These are phyloP conservation scores for Malus asiatica DNA, from an alignment of 306 rosid species.

Conservation along the genomic window DNA sequence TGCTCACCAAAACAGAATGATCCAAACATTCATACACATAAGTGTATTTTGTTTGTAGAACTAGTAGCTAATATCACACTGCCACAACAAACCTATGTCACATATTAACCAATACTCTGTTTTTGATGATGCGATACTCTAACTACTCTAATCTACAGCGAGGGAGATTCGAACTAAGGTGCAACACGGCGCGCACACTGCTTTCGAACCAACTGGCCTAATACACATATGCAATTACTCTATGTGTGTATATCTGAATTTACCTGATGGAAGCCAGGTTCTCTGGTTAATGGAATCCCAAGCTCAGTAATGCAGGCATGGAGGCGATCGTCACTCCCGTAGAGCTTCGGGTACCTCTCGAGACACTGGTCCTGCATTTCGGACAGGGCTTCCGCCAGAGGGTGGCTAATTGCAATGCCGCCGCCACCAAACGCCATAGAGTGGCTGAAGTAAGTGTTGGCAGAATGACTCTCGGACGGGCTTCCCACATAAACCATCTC, in stretches of 20 bases:
- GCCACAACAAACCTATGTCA: not conserved
- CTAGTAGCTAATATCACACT: not conserved
- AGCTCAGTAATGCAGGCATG: constrained; percentile 81
- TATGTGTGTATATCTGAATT: not conserved
- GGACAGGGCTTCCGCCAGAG: constrained; percentile 55
- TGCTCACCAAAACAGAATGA: not conserved
- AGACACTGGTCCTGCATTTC: constrained; percentile 60
- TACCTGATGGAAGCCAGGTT: constrained; percentile 83
- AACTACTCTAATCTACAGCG: not conserved
- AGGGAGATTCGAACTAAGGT: not conserved
- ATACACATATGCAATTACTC: not conserved
- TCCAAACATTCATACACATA: not conserved
- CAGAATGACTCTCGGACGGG: constrained; percentile 75
- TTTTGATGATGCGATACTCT: not conserved
- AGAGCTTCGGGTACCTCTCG: constrained; percentile 68
- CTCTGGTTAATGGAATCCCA: constrained; percentile 60
- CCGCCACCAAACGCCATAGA: constrained; percentile 84
- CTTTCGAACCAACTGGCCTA: not conserved
- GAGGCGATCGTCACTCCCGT: constrained; percentile 78
- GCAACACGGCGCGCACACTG: not conserved
- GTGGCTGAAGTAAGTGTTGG: constrained; percentile 70
- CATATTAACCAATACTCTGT: not conserved
- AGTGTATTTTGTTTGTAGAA: not conserved
- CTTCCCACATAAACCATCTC: constrained; percentile 79
- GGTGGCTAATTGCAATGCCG: constrained; percentile 59